phyloP scores from a whole-genome alignment of 805 yeast genomes.

The Scheffersomyces ergatensis region DNA sequence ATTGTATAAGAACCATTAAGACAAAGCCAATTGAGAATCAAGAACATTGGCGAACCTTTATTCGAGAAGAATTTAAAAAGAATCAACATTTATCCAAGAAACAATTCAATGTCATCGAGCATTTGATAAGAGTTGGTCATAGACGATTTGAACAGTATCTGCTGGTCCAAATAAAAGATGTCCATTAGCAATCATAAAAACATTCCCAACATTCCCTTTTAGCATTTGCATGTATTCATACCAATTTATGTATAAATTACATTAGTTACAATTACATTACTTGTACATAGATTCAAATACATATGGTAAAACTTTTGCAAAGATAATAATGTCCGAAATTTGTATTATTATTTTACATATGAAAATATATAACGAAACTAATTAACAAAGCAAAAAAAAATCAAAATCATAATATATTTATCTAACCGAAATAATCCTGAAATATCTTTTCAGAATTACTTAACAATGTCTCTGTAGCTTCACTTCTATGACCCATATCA shows the following conservation, averaged over 20 bases:
- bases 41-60: slow-evolving; percentile 40
- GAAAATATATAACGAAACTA: no score
- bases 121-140: slow-evolving; percentile 73
- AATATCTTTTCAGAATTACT: slow-evolving; percentile 44
- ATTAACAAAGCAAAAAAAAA: no score
- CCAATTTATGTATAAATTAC: not conserved
- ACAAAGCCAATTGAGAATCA: slow-evolving; percentile 49
- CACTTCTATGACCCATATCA: slow-evolving; percentile 81
- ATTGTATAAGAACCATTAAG: slow-evolving; percentile 43
- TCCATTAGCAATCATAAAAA: slow-evolving; percentile 36
- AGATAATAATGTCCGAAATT: no score
- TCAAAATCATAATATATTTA: no score
- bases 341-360: no score
- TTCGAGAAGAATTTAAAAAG: slow-evolving; percentile 63
- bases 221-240: no score
- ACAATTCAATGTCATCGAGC: slow-evolving; percentile 84
- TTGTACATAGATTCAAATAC: no score
- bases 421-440: slow-evolving; percentile 9
- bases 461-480: slow-evolving; percentile 70
- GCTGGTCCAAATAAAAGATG: slow-evolving; percentile 68
- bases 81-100: slow-evolving; percentile 60
- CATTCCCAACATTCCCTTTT: no score
- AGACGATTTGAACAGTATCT: slow-evolving; percentile 71
- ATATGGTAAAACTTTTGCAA: no score
- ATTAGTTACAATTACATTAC: no score